These are phyloP conservation scores for Cardiospermum halicacabum DNA, from an alignment of 345 rosid genomes.

Conservation along the genomic window DNA sequence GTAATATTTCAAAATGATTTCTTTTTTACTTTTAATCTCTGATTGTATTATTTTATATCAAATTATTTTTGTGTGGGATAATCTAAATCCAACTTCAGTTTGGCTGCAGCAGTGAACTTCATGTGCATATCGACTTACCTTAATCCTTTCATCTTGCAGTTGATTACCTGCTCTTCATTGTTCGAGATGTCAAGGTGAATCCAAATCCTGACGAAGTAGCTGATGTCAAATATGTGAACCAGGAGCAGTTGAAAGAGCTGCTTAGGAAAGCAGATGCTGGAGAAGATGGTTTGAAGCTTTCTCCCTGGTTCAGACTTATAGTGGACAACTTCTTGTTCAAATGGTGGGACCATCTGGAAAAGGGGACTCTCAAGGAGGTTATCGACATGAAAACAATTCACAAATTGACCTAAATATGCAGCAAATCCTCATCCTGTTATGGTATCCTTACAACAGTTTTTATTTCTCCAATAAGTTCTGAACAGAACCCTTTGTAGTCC, in stretches of 20 bases:
- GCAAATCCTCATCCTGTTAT: neutral
- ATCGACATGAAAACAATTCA: constrained; percentile 80
- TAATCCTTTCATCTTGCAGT: constrained; percentile 44
- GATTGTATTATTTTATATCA: neutral
- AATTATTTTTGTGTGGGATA: no score
- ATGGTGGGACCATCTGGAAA: constrained; percentile 93
- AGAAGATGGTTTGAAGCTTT: constrained; percentile 73
- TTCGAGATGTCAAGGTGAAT: constrained; percentile 57
- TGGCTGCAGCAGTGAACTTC: neutral
- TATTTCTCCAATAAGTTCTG: constrained; percentile 14
- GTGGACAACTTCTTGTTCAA: constrained; percentile 89
- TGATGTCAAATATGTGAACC: constrained; percentile 64
- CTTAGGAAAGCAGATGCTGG: constrained; percentile 86
- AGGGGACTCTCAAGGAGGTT: constrained; percentile 60
- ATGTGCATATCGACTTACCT: neutral
- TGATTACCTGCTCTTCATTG: constrained; percentile 83
- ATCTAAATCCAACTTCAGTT: neutral
- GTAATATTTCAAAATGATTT: constrained; percentile 33
- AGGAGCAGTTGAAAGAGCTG: constrained; percentile 75
- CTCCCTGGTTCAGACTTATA: constrained; percentile 96
- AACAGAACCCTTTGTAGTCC: no score
- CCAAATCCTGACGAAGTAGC: constrained; percentile 96
- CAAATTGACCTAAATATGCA: constrained; percentile 38
- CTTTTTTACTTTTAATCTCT: neutral
- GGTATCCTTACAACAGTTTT: neutral